Percentiles rank a stretch among this genome's conserved stretches.
Conservation (phyloP, 495 filamentous ascomycete species). For the Neurospora sp. region DNA sequence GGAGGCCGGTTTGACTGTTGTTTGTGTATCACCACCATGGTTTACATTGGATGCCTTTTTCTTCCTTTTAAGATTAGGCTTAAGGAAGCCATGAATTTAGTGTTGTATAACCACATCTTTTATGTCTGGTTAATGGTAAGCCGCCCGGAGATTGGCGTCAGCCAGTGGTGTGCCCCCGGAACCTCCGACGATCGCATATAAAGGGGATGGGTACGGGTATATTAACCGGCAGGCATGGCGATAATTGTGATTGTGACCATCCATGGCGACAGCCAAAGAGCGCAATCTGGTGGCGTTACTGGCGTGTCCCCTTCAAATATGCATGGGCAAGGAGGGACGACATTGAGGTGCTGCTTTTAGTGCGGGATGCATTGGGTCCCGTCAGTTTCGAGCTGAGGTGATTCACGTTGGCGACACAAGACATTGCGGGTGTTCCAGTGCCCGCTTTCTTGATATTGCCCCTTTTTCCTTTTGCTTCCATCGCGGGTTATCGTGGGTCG, state of each 20-base stretch:
- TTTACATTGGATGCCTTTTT: neutral
- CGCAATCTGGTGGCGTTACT: neutral
- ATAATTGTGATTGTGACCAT: neutral
- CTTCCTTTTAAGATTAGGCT: neutral
- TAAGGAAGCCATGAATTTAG: neutral
- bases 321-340: neutral
- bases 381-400: neutral
- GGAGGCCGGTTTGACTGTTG: neutral
- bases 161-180: neutral
- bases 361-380: neutral
- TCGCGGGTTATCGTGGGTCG: neutral
- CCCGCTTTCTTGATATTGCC: neutral
- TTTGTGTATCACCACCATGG: neutral
- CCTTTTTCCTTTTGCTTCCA: neutral
- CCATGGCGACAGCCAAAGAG: neutral
- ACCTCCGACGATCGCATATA: neutral
- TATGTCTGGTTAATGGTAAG: neutral
- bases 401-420: neutral
- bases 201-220: neutral
- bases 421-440: neutral
- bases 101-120: neutral
- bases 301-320: neutral
- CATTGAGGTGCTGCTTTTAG: neutral
- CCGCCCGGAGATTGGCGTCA: neutral
- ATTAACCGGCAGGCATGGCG: neutral